A percentile compares a stretch with the other conserved stretches of the same genome.
These are phyloP conservation scores for Debaryomyces nepalensis DNA, from an alignment of 1,139 yeast species.

Conservation along the genomic window DNA sequence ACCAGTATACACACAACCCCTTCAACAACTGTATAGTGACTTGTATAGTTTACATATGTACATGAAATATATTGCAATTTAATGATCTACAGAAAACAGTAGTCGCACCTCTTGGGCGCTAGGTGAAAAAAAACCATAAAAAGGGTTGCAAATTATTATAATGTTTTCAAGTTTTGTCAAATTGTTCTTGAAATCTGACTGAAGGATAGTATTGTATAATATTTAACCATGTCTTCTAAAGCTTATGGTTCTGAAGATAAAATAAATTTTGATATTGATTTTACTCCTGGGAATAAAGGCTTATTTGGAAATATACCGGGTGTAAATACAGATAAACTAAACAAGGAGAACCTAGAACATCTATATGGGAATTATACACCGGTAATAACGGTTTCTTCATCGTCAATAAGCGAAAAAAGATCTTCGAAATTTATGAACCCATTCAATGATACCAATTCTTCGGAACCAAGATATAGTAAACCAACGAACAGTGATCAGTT, in stretches of 20 bases:
- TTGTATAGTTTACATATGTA: not conserved
- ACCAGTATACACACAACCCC: conserved; percentile 36
- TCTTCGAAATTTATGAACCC: conserved; percentile 13
- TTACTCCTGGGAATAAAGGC: conserved; percentile 6
- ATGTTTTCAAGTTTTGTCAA: not conserved
- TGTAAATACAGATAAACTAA: conserved; percentile 5
- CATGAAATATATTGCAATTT: not conserved
- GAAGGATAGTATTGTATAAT: not conserved
- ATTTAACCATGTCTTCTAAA: conserved; percentile 9
- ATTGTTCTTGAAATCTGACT: not conserved
- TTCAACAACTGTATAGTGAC: conserved; percentile 4
- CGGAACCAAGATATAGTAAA: conserved; percentile 12
- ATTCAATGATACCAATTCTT: conserved; percentile 14
- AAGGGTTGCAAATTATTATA: not conserved
- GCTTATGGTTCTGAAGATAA: conserved; percentile 8
- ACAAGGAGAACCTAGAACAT: conserved; percentile 8
- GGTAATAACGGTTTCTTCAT: conserved; percentile 12
- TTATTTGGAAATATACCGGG: not conserved
- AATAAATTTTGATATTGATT: conserved; percentile 5
- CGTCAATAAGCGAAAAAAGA: conserved; percentile 9
- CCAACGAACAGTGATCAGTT: conserved; percentile 3
- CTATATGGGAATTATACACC: conserved; percentile 10
- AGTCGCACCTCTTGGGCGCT: no score
- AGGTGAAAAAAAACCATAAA: no score
- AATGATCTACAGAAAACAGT: no score